Conservation (phyloP, 768 basidiomycete genomes). For the Boletus reticulatus region DNA sequence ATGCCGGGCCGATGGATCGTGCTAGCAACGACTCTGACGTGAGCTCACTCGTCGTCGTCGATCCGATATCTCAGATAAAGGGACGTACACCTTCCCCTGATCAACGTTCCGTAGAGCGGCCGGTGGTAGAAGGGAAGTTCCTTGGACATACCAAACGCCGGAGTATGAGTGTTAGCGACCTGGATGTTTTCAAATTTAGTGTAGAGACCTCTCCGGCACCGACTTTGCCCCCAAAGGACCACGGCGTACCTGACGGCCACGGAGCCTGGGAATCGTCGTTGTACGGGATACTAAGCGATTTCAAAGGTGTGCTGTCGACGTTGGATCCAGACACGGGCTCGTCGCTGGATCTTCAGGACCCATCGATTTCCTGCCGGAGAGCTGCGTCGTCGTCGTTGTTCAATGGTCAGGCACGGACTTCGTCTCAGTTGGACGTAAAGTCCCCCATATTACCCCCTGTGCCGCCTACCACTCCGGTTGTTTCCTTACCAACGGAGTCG, state of each 20-base stretch:
- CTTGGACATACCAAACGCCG: constrained; percentile 49
- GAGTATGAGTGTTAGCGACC: constrained; percentile 73
- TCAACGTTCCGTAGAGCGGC: constrained; percentile 27
- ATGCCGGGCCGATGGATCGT: constrained; percentile 32
- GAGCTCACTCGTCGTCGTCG: constrained; percentile 56
- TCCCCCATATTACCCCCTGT: constrained; percentile 18
- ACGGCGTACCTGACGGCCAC: constrained; percentile 18
- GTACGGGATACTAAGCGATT: constrained; percentile 65
- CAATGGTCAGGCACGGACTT: constrained; percentile 25
- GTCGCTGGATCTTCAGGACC: constrained; percentile 63
- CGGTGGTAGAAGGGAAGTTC: constrained; percentile 26
- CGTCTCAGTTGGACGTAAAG: constrained; percentile 18
- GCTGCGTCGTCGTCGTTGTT: constrained; percentile 35
- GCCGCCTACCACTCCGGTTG: constrained; percentile 18
- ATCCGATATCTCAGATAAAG: constrained; percentile 42
- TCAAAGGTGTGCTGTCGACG: constrained; percentile 69
- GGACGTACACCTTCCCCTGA: constrained; percentile 32
- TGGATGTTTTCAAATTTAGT: constrained; percentile 50
- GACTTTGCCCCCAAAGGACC: constrained; percentile 36
- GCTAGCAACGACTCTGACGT: constrained; percentile 48
- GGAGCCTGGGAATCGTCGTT: constrained; percentile 44
- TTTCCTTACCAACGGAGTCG: constrained; percentile 24
- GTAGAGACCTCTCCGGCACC: constrained; percentile 36
- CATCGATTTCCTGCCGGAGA: constrained; percentile 55
- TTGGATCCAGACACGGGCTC: constrained; percentile 55